Evolutionary conservation across 1,139 yeast species (phyloP), one percentile per base, ranked within the genome.

Genomic region (Debaryomycetaceae sp.): DNA sequence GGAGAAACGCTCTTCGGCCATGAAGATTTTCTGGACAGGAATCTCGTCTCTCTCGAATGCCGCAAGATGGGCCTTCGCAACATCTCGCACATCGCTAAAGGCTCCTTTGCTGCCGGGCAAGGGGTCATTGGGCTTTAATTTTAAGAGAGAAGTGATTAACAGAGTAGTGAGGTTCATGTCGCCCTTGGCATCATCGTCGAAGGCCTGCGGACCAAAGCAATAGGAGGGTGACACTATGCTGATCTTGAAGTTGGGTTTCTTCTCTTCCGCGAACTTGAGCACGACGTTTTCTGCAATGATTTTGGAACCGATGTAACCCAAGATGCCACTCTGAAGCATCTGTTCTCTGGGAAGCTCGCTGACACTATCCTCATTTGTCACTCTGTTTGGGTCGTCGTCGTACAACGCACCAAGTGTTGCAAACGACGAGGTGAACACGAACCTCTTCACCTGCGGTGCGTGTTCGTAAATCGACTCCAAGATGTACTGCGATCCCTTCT

Each of bases 301-400:
- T 59, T 79, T 79, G 7, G 83, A 76, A 0, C 74, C 81, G 45
- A 59, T 50, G 60, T 79, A 79, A 4, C 76, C 82, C 14, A 44
- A 36, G 5, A 48, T 29, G 5, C 65, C 54, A 43, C 60, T 61
- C 24, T 55, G 70, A 66, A 42, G 56, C 53, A 2, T 57, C 34
- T 42, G 65, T 69, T 36, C 45, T 52, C 33, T 49, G 51, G 31
- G 3, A 3, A 59, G 58, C 42, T 51, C 50, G 6, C 44, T 42
- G 11, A 11, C 11, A 4, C 31, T 27, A 11, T 8, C 8, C 11
- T 7, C 31, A 3, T 27, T 7, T 11, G 6, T 46, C 54, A 47
- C 20, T 17, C 20, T 17, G 20, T 17, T 17, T 17, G 20, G 13
- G 42, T 43, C 53, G 53, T 20, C 9, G 23, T n/a, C 37, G 27